These are phyloP conservation scores for Rhodomyrtus psidioides DNA, from an alignment of 441 rosid genomes.

Conservation along the genomic window DNA sequence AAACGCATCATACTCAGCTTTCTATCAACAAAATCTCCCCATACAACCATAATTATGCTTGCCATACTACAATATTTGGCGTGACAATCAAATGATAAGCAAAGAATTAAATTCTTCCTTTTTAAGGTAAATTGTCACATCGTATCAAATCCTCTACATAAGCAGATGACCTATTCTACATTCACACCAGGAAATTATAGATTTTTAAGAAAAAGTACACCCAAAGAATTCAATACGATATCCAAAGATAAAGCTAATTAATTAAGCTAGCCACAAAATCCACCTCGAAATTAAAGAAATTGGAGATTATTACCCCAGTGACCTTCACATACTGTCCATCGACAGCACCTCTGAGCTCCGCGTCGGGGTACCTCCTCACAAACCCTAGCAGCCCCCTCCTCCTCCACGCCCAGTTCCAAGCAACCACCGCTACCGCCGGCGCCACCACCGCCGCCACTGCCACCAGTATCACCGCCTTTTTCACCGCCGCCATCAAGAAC, in stretches of 20 bases:
- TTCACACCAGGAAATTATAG: background rate
- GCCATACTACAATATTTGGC: background rate
- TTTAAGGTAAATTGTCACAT: background rate
- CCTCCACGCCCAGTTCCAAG: slow-evolving; percentile 72
- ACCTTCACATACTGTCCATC: slow-evolving; percentile 91
- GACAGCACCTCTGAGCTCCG: slow-evolving; percentile 78
- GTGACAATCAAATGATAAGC: background rate
- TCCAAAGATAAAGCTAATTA: background rate
- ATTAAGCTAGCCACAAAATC: background rate
- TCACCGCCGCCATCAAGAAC: slow-evolving; percentile 67
- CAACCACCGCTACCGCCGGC: slow-evolving; percentile 36
- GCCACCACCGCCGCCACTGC: slow-evolving; percentile 46
- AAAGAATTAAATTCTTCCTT: background rate
- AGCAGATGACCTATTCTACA: background rate
- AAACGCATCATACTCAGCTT: background rate
- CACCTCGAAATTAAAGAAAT: background rate
- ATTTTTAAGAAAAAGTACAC: background rate
- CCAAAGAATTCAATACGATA: background rate
- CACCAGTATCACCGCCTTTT: slow-evolving; percentile 57
- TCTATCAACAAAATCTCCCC: background rate
- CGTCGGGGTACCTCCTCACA: slow-evolving; percentile 53
- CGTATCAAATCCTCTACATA: background rate
- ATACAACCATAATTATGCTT: background rate
- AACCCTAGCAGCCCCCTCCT: slow-evolving; percentile 59
- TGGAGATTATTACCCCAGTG: slow-evolving; percentile 59